Evolutionary conservation across 2,329 filamentous ascomycete species (phyloP), one percentile per base, ranked within the genome.

Genomic region (Talaromyces pinophilus): DNA sequence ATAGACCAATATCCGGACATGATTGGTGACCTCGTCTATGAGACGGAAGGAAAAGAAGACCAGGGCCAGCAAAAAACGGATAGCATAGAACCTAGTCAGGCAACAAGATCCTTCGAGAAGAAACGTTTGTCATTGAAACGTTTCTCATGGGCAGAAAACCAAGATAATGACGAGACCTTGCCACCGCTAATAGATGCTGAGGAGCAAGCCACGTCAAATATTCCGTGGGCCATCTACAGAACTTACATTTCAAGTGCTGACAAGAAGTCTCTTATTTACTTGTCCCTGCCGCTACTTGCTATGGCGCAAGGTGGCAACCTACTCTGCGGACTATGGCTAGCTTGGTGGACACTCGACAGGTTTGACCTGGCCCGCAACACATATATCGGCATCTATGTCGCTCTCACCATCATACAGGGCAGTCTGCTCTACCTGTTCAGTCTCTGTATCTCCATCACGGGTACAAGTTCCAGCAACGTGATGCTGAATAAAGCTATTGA

Each of bases 351-450:
- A 28, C 52, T 57, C 17, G 52, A 57, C 15, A 57, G 52, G 52
- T 57, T 57, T 57, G 33, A 28, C 28, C 52, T 57, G 52, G 25
- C 30, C 10, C 52, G 28, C 28, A 35, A 57, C 30, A 57, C 52
- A 75, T 93, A 93, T 72, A 82, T 93, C 1, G 82, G 83, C 1
- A 79, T 93, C 59, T 94, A 93, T 69, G 77, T 91, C 35, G 82
- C 77, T 0, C 80, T 93, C 30, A 87, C 89, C 0, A 70, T 87
- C 4, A 40, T 90, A 0, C 71, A 91, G 40, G 87, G 88, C 2
- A 88, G 88, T 0, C 65, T 86, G 5, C 84, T 87, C 65, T 92
- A 87, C 76, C 33, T 57, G 28, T 85, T 84, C 67, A 87, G 86
- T 74, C 81, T 90, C 8, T 57, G 52, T 30, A 57, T 57, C 52